Evolutionary conservation across 2,329 filamentous ascomycete species (phyloP).

Genomic region (Colletotrichum sp.): DNA sequence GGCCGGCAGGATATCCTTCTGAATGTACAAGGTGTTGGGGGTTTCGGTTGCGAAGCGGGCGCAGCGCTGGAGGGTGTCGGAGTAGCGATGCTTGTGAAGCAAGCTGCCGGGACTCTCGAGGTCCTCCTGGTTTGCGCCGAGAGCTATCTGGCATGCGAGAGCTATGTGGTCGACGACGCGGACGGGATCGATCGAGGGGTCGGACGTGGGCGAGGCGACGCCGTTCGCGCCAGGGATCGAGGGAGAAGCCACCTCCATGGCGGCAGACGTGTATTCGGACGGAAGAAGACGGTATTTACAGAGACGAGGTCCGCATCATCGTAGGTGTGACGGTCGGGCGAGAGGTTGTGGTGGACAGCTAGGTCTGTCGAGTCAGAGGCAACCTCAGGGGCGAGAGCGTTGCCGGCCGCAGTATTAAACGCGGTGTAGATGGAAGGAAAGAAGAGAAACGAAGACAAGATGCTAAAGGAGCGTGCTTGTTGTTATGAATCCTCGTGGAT

Average conservation of each 20-base stretch:
- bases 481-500: background rate
- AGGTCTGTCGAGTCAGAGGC: slow-evolving; percentile 7
- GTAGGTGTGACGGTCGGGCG: background rate
- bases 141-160: slow-evolving; percentile 73
- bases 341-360: background rate
- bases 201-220: slow-evolving; percentile 45
- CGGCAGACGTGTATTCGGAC: slow-evolving; percentile 27
- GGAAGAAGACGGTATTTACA: slow-evolving; percentile 22
- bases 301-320: slow-evolving; percentile 18
- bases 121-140: slow-evolving; percentile 78
- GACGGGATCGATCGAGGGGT: slow-evolving; percentile 68
- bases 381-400: slow-evolving; percentile 3
- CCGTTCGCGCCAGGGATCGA: slow-evolving; percentile 53
- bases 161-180: slow-evolving; percentile 75
- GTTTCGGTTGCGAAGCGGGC: slow-evolving; percentile 88
- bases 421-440: background rate
- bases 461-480: slow-evolving; percentile 10
- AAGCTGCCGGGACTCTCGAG: slow-evolving; percentile 83
- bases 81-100: slow-evolving; percentile 72
- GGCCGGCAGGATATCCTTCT: slow-evolving; percentile 74
- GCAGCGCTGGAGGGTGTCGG: slow-evolving; percentile 86
- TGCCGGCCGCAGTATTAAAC: slow-evolving; percentile 1
- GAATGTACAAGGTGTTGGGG: slow-evolving; percentile 87
- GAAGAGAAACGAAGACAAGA: background rate
- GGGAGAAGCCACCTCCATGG: slow-evolving; percentile 60